These are phyloP conservation scores for Spizellomyces sp. DNA, from an alignment of 192 early-diverging fungal species.

Conservation along the genomic window DNA sequence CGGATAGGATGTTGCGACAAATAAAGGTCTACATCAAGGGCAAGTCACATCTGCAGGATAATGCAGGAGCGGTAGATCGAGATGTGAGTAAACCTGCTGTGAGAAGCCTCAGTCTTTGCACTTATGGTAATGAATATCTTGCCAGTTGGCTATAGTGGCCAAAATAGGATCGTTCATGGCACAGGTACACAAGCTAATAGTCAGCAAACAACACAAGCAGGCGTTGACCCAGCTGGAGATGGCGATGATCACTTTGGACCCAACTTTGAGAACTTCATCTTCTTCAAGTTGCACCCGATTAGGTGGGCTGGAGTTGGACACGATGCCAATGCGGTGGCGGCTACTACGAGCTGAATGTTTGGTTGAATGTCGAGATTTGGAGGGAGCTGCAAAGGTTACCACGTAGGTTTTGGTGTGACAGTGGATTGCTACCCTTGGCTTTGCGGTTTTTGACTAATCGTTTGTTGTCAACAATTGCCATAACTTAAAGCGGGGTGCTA, in stretches of 20 bases:
- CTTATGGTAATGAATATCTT: not conserved
- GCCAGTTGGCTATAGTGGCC: conserved; percentile 22
- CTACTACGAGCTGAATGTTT: conserved; percentile 68
- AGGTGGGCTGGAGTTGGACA: conserved; percentile 35
- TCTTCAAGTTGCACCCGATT: conserved; percentile 5
- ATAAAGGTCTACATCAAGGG: conserved; percentile 35
- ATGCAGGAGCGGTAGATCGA: not conserved
- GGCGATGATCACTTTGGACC: conserved; percentile 48
- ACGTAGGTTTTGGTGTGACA: conserved; percentile 37
- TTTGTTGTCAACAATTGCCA: too few species aligned
- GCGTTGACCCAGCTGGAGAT: conserved; percentile 40
- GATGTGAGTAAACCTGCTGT: not conserved
- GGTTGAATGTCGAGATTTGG: conserved; percentile 60
- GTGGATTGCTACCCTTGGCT: too few species aligned
- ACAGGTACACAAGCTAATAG: conserved; percentile 15
- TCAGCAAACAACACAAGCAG: conserved; percentile 14
- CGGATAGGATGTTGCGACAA: conserved; percentile 28
- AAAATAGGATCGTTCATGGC: conserved; percentile 24
- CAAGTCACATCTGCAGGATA: not conserved
- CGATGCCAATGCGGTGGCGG: conserved; percentile 55
- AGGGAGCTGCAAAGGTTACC: conserved; percentile 64
- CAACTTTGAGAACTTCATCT: conserved; percentile 21
- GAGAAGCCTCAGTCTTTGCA: not conserved
- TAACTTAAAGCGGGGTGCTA: conserved; percentile 53
- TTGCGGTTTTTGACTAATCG: too few species aligned